Evolutionary conservation across 495 filamentous ascomycete species (phyloP).

Genomic region (Neurospora sp.): DNA sequence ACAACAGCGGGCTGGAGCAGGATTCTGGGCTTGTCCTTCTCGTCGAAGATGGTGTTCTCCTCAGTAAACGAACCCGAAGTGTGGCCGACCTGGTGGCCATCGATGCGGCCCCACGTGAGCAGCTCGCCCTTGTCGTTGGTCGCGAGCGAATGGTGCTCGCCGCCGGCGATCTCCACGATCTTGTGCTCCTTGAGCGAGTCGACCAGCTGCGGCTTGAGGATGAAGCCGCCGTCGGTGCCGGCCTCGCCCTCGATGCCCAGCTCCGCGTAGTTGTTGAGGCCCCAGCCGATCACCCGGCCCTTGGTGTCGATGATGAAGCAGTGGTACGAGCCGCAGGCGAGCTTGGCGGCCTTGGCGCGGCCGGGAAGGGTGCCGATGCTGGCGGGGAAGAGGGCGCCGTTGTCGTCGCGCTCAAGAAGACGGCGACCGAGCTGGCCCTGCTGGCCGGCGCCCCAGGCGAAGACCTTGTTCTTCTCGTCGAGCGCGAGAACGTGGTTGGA

Average conservation of each 20-base stretch:
- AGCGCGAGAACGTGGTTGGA: constrained; percentile 65
- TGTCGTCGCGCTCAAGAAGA: constrained; percentile 46
- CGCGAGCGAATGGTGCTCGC: constrained; percentile 57
- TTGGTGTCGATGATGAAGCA: constrained; percentile 66
- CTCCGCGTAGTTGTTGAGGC: constrained; percentile 78
- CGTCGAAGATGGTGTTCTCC: constrained; percentile 50
- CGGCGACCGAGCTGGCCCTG: constrained; percentile 67
- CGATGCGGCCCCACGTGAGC: constrained; percentile 60
- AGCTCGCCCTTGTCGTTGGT: constrained; percentile 51
- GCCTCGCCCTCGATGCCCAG: constrained; percentile 58
- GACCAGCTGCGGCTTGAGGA: constrained; percentile 34
- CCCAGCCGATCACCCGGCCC: constrained; percentile 72
- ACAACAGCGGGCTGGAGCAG: constrained; percentile 40
- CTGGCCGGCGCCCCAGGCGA: constrained; percentile 63
- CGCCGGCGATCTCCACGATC: constrained; percentile 50
- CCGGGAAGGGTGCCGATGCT: constrained; percentile 55
- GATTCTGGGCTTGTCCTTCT: constrained; percentile 45
- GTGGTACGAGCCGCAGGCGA: constrained; percentile 60
- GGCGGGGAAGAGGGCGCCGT: constrained; percentile 52
- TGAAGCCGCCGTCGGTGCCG: constrained; percentile 50
- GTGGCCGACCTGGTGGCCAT: constrained; percentile 54
- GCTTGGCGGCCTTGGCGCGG: constrained; percentile 40
- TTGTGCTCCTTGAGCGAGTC: constrained; percentile 42
- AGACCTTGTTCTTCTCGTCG: constrained; percentile 54
- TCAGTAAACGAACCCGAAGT: constrained; percentile 33